phyloP scores from a whole-genome alignment of 2,329 filamentous ascomycete genomes.

The Cercospora sp. region DNA sequence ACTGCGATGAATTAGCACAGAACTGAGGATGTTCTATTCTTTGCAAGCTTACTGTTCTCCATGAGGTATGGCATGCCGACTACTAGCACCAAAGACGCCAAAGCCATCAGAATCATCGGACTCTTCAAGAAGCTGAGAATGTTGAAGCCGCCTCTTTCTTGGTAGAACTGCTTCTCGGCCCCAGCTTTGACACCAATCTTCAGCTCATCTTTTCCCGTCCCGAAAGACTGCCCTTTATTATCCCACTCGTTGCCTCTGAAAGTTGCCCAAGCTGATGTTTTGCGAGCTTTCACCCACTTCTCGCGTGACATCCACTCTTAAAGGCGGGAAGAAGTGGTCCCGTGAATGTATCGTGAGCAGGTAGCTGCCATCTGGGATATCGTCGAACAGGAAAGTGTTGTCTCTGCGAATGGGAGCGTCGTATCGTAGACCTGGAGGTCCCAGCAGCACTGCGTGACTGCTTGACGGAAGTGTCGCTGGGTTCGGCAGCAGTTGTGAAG shows the following conservation, averaged over 20 bases:
- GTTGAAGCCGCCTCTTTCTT: conserved; percentile 66
- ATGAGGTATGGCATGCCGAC: conserved; percentile 93
- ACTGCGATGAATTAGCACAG: conserved; percentile 57
- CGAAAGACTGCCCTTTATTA: conserved; percentile 71
- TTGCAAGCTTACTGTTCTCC: conserved; percentile 72
- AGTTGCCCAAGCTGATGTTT: conserved; percentile 73
- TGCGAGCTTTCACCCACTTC: conserved; percentile 44
- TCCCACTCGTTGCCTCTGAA: conserved; percentile 87
- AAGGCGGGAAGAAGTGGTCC: conserved; percentile 73
- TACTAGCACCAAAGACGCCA: conserved; percentile 79
- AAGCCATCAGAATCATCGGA: conserved; percentile 92
- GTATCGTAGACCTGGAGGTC: conserved; percentile 46
- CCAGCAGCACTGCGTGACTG: conserved; percentile 62
- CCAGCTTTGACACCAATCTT: conserved; percentile 64
- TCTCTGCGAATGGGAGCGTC: conserved; percentile 65
- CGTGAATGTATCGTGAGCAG: conserved; percentile 77
- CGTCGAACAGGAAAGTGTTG: conserved; percentile 74
- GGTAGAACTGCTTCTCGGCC: conserved; percentile 71
- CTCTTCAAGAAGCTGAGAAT: conserved; percentile 82
- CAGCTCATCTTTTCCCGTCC: conserved; percentile 45
- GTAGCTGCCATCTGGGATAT: conserved; percentile 73
- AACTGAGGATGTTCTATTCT: not conserved
- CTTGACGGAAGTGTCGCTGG: conserved; percentile 55
- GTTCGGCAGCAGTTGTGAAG: conserved; percentile 46
- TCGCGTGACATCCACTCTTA: conserved; percentile 71